Evolutionary conservation across 2,329 filamentous ascomycete species (phyloP), one percentile per base, ranked within the genome.

Genomic region (Ceratocystis destructans): DNA sequence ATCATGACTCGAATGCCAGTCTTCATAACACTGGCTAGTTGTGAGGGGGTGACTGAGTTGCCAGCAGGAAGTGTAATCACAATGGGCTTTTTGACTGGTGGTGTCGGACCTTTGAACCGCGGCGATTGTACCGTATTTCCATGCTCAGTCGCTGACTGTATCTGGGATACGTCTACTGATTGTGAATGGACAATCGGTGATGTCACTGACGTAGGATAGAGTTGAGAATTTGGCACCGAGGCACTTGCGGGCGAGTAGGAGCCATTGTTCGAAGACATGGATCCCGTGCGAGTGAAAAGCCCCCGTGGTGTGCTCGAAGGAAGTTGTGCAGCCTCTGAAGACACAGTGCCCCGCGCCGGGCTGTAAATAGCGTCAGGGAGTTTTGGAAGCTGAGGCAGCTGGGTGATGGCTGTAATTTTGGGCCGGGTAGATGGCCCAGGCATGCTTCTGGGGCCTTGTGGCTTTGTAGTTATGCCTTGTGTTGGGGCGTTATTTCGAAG

Each of bases 301-400:
- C 83, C 84, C 17, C 86, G 79, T 1, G 86, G 81, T 2, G 83
- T 85, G 70, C 82, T 86, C 28, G 86, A 79, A 0, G 87, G 87
- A 2, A 86, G 80, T 50, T 85, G 81, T 7, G 87, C 82, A 28
- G 83, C 80, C 68, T 86, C 84, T 28, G 82, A 83, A 2, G 86
- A 84, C 3, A 87, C 79, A 66, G 85, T 87, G 33, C 88, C 89
- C 44, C 87, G 81, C 1, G 86, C 86, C n/a, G 88, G 88, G 71
- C 85, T 90, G 72, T 91, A 92, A 3, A 89, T 88, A 6, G 88
- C 87, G 71, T 86, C 87, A 1, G 88, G 88, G 59, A 87, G 76
- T 72, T 87, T 88, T 10, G 88, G 88, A 71, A 90, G 76, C 17
- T 78, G 79, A 10, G 82, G 79, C 6, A 83, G 73, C n/a, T 80